Evolutionary conservation across 2,329 filamentous ascomycete species (phyloP).

Genomic region (Sporothrix mexicana): DNA sequence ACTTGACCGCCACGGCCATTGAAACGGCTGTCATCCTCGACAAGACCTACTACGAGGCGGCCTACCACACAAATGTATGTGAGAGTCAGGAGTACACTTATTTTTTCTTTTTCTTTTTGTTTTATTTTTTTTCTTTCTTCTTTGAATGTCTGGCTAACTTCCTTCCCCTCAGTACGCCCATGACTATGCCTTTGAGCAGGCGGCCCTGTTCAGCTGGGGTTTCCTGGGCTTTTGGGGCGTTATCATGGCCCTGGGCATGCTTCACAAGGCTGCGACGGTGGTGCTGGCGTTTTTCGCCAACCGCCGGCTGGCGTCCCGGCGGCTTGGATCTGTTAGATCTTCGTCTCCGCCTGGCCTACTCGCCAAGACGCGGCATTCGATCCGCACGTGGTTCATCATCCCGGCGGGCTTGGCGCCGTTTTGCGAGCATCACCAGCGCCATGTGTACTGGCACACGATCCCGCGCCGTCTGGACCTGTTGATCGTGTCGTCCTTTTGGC

Average conservation of each 20-base stretch:
- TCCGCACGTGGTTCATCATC: constrained; percentile 20
- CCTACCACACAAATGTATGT: background rate
- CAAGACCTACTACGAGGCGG: background rate
- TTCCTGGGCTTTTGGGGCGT: background rate
- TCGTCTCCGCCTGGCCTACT: background rate
- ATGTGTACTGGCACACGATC: constrained; percentile 26
- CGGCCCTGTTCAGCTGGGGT: background rate
- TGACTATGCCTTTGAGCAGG: background rate
- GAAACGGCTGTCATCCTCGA: background rate
- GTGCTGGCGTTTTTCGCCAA: background rate
- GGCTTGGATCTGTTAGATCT: too few relatives aligned
- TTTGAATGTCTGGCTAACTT: too few relatives aligned
- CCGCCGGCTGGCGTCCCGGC: background rate
- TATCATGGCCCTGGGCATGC: background rate
- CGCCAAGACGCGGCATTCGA: background rate
- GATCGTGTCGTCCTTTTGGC: constrained; percentile 27
- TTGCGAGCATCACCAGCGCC: constrained; percentile 16
- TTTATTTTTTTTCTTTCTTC: too few relatives aligned
- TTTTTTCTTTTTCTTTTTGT: background rate
- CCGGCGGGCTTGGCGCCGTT: constrained; percentile 19
- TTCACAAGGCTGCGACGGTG: background rate
- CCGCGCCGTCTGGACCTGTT: constrained; percentile 30
- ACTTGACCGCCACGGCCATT: background rate
- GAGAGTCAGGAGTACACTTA: too few relatives aligned
- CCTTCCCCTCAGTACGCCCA: background rate